Base-by-base conservation (phyloP, 768 basidiomycete genomes). In the Symmetrospora coprosmae region DNA sequence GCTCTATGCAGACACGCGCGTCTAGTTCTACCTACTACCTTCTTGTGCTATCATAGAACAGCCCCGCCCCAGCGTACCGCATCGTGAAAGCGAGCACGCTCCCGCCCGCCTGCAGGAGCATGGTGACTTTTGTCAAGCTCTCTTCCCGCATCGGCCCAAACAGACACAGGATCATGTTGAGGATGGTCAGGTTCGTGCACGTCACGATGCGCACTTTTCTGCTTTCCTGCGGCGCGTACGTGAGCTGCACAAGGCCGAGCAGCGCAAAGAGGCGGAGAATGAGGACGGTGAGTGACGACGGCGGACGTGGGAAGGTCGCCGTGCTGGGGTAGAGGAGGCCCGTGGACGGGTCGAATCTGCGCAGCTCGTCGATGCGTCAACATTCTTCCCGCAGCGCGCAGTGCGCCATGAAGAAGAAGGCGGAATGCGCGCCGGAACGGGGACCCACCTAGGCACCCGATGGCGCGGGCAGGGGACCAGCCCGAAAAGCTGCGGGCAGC, bases 381-480 rank as follows among this genome's bases (percentile, higher is more conserved):
- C 19, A 13, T 27, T 19, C n/a, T n/a, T n/a, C n/a, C n/a, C n/a
- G n/a, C n/a, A n/a, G n/a, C n/a, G n/a, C n/a, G n/a, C n/a, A n/a
- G n/a, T n/a, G n/a, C n/a, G n/a, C n/a, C n/a, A n/a, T n/a, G n/a
- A n/a, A n/a, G n/a, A n/a, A 28, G 27, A 27, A 6, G 17, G 34
- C 13, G n/a, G n/a, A n/a, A n/a, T 25, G 48, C 25, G n/a, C n/a
- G n/a, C n/a, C n/a, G n/a, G n/a, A n/a, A n/a, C n/a, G n/a, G 28
- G 17, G 6, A 69, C 80, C 66, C 69, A 90, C 87, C 81, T 80
- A 53, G 94, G 94, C 19, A 99, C 79, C 50, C 94, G 81, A 74
- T 99, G 94, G 48, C 94, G 77, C 4, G 94, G 94, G 71, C 91
- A 96, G 0, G 86, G 84, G 14, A 99, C 86, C 17, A 99, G 73